Evolutionary conservation across 768 basidiomycete genomes (phyloP).

Genomic region (Mycena floridula): DNA sequence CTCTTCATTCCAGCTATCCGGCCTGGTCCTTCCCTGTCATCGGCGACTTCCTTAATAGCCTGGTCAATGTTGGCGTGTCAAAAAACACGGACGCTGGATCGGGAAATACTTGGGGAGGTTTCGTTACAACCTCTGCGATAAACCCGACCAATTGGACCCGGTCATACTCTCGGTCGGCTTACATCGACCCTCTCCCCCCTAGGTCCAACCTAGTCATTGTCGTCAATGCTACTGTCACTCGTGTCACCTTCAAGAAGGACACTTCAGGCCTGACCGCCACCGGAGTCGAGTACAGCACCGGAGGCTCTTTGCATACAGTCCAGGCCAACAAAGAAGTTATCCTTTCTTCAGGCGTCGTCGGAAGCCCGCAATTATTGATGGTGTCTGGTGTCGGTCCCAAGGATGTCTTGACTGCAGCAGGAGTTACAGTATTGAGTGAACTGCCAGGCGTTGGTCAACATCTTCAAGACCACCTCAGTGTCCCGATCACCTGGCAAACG

Average conservation of each 20-base stretch:
- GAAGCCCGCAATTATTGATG: slow-evolving; percentile 35
- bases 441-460: slow-evolving; percentile 45
- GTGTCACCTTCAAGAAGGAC: slow-evolving; percentile 32
- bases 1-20: slow-evolving; percentile 22
- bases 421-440: slow-evolving; percentile 26
- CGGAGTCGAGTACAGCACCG: slow-evolving; percentile 42
- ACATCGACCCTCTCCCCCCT: slow-evolving; percentile 56
- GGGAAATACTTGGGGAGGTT: slow-evolving; percentile 28
- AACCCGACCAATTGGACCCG: slow-evolving; percentile 44
- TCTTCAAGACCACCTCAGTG: slow-evolving; percentile 41
- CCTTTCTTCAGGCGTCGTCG: slow-evolving; percentile 34
- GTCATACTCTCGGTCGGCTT: slow-evolving; percentile 49
- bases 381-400: slow-evolving; percentile 38
- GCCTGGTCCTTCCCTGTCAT: slow-evolving; percentile 28
- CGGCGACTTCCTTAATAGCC: slow-evolving; percentile 36
- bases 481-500: too few species aligned
- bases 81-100: slow-evolving; percentile 28
- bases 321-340: slow-evolving; percentile 52
- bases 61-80: slow-evolving; percentile 27
- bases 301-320: slow-evolving; percentile 27
- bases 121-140: slow-evolving; percentile 7
- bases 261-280: slow-evolving; percentile 35
- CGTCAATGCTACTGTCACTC: slow-evolving; percentile 52
- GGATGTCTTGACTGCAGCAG: slow-evolving; percentile 32
- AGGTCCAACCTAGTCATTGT: slow-evolving; percentile 61